Evolutionary conservation across 208 protist genomes (phyloP), one percentile per base, ranked within the genome.

Genomic region (Trypanosoma congolense): DNA sequence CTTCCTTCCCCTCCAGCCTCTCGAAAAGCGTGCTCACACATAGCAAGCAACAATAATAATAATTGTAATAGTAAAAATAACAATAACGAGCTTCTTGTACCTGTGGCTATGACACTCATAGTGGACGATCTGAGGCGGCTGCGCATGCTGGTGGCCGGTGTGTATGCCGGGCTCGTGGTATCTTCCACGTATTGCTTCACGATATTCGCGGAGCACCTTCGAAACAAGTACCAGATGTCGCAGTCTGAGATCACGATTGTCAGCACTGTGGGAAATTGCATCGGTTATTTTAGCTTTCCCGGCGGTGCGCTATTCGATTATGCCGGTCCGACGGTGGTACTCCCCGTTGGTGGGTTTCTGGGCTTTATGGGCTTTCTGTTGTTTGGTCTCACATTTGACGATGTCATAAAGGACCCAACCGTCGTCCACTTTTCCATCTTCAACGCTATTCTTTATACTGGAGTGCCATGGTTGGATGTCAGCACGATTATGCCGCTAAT

Each of bases 401-500:
- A 67, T 19, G 26, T 66, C n/a, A 75, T 88, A 22, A 19, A 8
- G 47, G 41, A 18, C 55, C 47, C 48, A 28, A 43, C 12, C 10
- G 61, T 78, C 1, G 19, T 71, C 35, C 61, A 45, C 10, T 74
- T 87, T 43, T 29, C 66, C 43, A 52, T 87, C 28, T 83, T 83
- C 52, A 67, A 62, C 45, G 75, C 75, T 24, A 71, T 87, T 38
- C 55, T 82, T 62, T 73, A 80, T 58, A 65, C 78, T 31, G 79
- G 79, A 30, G 80, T 74, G 21, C 22, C 61, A n/a, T 69, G 52
- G 21, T 78, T 87, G 41, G 80, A 83, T 33, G 64, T 67, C 10
- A 73, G 70, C 21, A 73, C 80, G n/a, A 60, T 87, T n/a, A 87
- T 87, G 80, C 60, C 80, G 3, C 31, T 80, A 8, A 56, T 87